Evolutionary conservation across 1,139 yeast species (phyloP), one percentile per base, ranked within the genome.

Genomic region (Meyerozyma elateridarum): DNA sequence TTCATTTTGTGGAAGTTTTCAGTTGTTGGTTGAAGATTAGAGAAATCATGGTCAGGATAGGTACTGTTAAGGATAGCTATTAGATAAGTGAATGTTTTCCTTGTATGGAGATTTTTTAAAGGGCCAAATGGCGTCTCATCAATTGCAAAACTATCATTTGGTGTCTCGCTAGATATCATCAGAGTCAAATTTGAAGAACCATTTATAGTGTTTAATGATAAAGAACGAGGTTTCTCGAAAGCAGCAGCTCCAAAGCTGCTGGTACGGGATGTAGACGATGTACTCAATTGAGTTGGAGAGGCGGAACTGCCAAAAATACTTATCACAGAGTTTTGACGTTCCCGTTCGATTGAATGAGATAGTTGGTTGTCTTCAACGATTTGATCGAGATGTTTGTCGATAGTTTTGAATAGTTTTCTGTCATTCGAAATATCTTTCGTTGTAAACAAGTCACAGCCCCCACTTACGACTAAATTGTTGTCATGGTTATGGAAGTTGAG

Each of bases 41-140:
- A 76, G 49, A 89, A 91, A 52, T 91, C 98, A 51, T 91, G 95
- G 54, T 91, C 98, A 0, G 98, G 97, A 52, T 85, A 91, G 1
- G 94, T 81, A 8, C 94, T 85, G 55, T 91, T 91, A 34, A 91
- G 67, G 22, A 91, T 89, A 2, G 95, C 93, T 38, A 91, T 85
- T 35, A 91, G 64, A 53, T 89, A 85, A 0, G 96, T 93, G 65
- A 91, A 91, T 1, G 91, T 81, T 56, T 85, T 81, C 42, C 96
- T 73, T 20, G 95, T 83, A 1, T 94, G 78, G 5, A 82, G 76
- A 45, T 81, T 83, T 49, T 82, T 84, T 30, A 91, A 68, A 0
- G 97, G 95, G 0, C 98, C 99, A 62, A 91, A 91, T 1, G 98
- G 98, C 1, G 96, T 85, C 21, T 68, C 70, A 35, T 73, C 79